Percentiles rank a stretch among this genome's conserved stretches.
These are phyloP conservation scores for Clonostachys byssicola DNA, from an alignment of 2,329 filamentous ascomycete species.

Conservation along the genomic window DNA sequence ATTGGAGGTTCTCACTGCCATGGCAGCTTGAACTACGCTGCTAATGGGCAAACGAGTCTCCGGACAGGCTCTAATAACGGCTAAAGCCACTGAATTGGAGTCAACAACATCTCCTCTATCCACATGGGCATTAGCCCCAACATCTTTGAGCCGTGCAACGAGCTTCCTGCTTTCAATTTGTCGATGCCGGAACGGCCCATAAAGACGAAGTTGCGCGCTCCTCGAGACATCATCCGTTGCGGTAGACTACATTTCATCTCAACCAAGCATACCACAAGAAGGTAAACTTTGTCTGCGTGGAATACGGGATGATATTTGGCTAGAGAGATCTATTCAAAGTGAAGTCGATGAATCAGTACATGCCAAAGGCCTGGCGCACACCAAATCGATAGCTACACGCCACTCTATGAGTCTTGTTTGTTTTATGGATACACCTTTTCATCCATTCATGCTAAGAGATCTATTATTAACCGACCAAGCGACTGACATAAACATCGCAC, in stretches of 20 bases:
- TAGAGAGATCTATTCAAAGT: no score
- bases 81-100: background rate
- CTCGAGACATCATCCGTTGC: slow-evolving; percentile 8
- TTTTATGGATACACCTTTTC: no score
- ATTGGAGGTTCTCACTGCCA: slow-evolving; percentile 22
- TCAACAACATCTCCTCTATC: background rate
- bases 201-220: slow-evolving; percentile 16
- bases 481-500: no score
- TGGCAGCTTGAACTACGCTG: slow-evolving; percentile 35
- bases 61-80: background rate
- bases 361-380: no score
- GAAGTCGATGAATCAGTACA: no score
- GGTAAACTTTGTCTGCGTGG: slow-evolving; percentile 5
- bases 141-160: slow-evolving; percentile 3
- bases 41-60: slow-evolving; percentile 21
- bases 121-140: slow-evolving; percentile 1
- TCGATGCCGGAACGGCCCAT: slow-evolving; percentile 6
- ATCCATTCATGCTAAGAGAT: no score
- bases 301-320: background rate
- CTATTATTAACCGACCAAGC: no score
- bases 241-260: slow-evolving; percentile 9
- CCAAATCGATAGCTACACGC: no score
- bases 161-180: slow-evolving; percentile 5
- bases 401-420: no score
- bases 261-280: slow-evolving; percentile 12